These are phyloP conservation scores for Trypethelium eluteriae DNA, from an alignment of 495 filamentous ascomycete genomes.

Conservation along the genomic window DNA sequence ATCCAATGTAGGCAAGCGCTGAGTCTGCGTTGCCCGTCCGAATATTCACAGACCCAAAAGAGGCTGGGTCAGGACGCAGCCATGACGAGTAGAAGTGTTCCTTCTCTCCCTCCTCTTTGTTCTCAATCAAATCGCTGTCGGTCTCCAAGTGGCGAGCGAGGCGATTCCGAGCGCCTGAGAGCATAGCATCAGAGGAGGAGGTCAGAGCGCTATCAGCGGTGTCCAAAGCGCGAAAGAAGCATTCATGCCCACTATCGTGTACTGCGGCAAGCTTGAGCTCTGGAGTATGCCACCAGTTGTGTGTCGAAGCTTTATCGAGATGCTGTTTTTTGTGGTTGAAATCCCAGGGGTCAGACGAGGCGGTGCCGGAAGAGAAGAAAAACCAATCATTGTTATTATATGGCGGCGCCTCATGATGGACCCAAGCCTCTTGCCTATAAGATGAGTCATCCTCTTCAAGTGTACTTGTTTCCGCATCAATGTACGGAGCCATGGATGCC, in stretches of 20 bases:
- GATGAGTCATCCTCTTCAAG: not conserved
- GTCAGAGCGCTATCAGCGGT: not conserved
- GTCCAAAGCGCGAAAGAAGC: not conserved
- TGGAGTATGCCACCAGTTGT: not conserved
- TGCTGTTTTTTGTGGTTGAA: not conserved
- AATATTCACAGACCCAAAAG: not conserved
- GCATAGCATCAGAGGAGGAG: not conserved
- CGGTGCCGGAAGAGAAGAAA: not conserved
- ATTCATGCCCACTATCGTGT: not conserved
- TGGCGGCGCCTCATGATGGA: not conserved
- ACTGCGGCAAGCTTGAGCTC: not conserved
- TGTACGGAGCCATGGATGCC: not conserved
- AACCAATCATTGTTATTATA: constrained; percentile 2
- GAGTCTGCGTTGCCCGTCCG: not conserved
- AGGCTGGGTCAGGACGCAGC: not conserved
- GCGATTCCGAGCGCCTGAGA: not conserved
- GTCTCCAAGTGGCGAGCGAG: not conserved
- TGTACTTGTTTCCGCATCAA: not conserved
- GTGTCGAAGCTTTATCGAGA: not conserved
- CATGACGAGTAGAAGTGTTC: not conserved
- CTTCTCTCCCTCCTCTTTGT: not conserved
- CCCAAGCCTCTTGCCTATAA: not conserved
- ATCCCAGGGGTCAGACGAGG: not conserved
- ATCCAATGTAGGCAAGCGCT: not conserved
- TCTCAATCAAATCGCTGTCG: not conserved